Base-by-base conservation (phyloP, 768 basidiomycete genomes). In the Kwoniella mangroviensis region DNA sequence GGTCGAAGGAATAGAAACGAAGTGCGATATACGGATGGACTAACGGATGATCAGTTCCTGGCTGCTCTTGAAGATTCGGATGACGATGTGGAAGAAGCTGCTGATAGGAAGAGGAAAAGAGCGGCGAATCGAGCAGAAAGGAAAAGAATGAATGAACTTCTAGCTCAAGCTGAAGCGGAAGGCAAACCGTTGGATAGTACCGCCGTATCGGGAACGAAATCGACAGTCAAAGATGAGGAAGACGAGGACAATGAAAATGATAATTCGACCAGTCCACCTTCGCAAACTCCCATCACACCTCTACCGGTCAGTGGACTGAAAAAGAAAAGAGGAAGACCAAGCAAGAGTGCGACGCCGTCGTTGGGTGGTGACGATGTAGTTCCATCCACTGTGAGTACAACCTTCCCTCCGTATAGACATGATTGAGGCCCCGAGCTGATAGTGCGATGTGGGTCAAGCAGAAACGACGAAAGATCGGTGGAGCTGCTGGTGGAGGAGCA, bases 21-120 rank as follows among this genome's bases (percentile, higher is more conserved):
- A 54, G 93, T 98, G 71, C 90, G 89, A 79, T 98, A 98, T 79
- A 95, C 91, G 69, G 96, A 98, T 79, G 94, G 94, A 17, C 86
- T 98, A 66, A 91, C 89, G 63, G 96, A 98, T 75, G 96, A 97
- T 78, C 90, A 94, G 74, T 97, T 93, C 91, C 89, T 93, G 41
- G 87, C 91, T 49, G 82, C 80, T 3, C 42, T 82, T 62, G 77
- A 81, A 52, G 82, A 83, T 34, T 78, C 75, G n/a, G 82, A 80
- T 49, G 82, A 82, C 61, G 81, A 82, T 63, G 80, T 82, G 21
- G 78, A 79, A 17, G 78, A 75, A 15, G 73, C 79, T 19, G 73
- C 72, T 3, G 75, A 76, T 3, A 61, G 75, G 28, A 80, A 79
- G 54, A 68, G 72, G 7, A 65, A 56, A n/a, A 42, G 76, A 22